These are phyloP conservation scores for Coemansia sp. DNA, from an alignment of 192 early-diverging fungal species.

Conservation along the genomic window DNA sequence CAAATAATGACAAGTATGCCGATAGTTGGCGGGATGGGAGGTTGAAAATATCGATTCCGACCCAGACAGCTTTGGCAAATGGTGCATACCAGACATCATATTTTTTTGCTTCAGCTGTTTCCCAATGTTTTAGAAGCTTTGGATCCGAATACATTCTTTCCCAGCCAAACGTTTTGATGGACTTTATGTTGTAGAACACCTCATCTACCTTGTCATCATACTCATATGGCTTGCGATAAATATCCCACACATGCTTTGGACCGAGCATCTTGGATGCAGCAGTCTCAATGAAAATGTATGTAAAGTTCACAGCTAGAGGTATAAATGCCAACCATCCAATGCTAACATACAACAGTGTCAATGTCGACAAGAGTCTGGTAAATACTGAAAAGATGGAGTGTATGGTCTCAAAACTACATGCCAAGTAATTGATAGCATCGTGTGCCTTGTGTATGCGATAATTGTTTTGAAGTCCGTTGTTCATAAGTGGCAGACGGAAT, in stretches of 20 bases:
- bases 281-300: neutral
- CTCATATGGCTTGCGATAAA: neutral
- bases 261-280: constrained; percentile 5
- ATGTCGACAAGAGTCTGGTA: neutral
- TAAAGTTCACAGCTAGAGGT: constrained; percentile 10
- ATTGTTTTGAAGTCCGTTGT: constrained; percentile 3
- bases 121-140: constrained; percentile 9
- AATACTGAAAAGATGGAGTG: constrained; percentile 7
- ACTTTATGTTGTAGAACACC: constrained; percentile 19
- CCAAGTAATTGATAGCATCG: neutral
- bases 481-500: constrained; percentile 24
- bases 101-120: neutral
- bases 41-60: neutral
- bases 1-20: constrained; percentile 12
- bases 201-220: constrained; percentile 14
- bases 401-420: neutral
- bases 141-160: constrained; percentile 37
- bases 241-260: neutral
- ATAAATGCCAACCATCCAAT: constrained; percentile 22
- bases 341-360: constrained; percentile 12
- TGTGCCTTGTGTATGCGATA: constrained; percentile 1
- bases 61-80: constrained; percentile 15
- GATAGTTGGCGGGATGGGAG: constrained; percentile 7
- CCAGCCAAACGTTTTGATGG: constrained; percentile 48
- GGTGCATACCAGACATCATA: constrained; percentile 31